Percentiles rank a stretch among this genome's conserved stretches.
Conservation (phyloP, 2,329 filamentous ascomycete species). For the Chrysoporthe cubensis region DNA sequence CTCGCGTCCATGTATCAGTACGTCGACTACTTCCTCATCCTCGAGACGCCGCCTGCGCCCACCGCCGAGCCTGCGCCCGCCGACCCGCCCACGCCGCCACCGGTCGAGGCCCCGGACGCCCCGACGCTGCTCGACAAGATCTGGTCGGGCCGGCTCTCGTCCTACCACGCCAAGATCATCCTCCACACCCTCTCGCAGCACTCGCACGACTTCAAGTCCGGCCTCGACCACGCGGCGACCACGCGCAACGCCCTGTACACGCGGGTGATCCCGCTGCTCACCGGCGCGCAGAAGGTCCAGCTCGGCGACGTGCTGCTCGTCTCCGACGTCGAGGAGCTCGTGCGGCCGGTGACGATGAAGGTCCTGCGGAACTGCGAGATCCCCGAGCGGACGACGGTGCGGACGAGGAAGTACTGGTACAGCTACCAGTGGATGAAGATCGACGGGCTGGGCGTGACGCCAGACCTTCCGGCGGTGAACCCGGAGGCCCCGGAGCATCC, state of each 20-base stretch:
- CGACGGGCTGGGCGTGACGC: not conserved
- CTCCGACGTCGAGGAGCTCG: slow-evolving; percentile 51
- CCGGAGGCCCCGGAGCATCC: not conserved
- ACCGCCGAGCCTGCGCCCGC: not conserved
- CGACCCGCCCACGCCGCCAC: not conserved
- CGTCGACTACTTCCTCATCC: slow-evolving; percentile 49
- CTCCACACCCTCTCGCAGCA: slow-evolving; percentile 41
- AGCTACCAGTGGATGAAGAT: slow-evolving; percentile 43
- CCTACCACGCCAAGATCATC: slow-evolving; percentile 46
- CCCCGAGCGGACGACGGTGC: slow-evolving; percentile 39
- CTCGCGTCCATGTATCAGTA: slow-evolving; percentile 36
- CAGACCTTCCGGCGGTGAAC: not conserved
- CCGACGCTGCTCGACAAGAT: slow-evolving; percentile 43
- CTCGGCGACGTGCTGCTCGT: slow-evolving; percentile 53
- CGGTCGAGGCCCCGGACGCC: slow-evolving; percentile 41
- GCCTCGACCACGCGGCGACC: slow-evolving; percentile 43
- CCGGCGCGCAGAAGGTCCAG: slow-evolving; percentile 37
- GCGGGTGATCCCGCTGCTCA: slow-evolving; percentile 43
- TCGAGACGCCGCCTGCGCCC: slow-evolving; percentile 38
- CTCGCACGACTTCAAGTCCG: slow-evolving; percentile 31
- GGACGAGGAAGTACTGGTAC: slow-evolving; percentile 44
- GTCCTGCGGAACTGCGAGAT: slow-evolving; percentile 43
- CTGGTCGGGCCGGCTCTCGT: slow-evolving; percentile 38
- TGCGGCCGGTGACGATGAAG: slow-evolving; percentile 40
- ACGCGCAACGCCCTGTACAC: slow-evolving; percentile 45